Evolutionary conservation across 805 yeast species (phyloP), one percentile per base, ranked within the genome.

Genomic region (Myxozyma vanderwaltii): DNA sequence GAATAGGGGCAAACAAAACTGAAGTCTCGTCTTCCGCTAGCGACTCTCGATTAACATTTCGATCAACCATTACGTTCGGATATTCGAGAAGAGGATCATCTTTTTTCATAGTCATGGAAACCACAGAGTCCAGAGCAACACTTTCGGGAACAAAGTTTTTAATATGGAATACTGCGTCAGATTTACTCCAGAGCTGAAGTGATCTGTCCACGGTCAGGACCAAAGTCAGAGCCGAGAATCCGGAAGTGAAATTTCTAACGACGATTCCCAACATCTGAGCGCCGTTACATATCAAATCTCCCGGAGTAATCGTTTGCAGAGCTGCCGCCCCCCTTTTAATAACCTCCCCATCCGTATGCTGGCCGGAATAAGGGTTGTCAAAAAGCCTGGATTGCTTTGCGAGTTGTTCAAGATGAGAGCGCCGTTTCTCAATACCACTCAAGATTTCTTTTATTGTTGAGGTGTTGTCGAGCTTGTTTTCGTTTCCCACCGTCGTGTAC

Each of bases 1-100:
- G 51, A n/a, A 50, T 27, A 4, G 64, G 64, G 17, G 61, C 64
- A 21, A 50, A 13, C n/a, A 49, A 19, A 4, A 44, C 63, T 35
- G 44, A 24, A 13, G 43, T 39, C 13, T 41, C 39, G n/a, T 27
- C 54, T 6, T 26, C 36, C 1, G 52, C 44, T 3, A 43, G 2
- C 5, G 36, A 24, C 13, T n/a, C 26, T 24, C 47, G 21, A 4
- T 19, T 5, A 12, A 23, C 21, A 13, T 27, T 44, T n/a, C 35
- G 43, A 24, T 44, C 51, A 19, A 41, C 40, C 13, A 24, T 31
- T 21, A 44, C 59, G 31, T 53, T 35, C 13, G 43, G 26, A 29
- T 27, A 27, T 40, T 38, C 51, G 23, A 53, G 39, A 27, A 45
- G 33, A 7, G 21, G 48, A 29, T 56, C 59, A 4, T 48, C 41